Percentiles rank a stretch among this genome's conserved stretches.
phyloP scores from a whole-genome alignment of 163 green algal genomes.

The Scenedesmus sp. region DNA sequence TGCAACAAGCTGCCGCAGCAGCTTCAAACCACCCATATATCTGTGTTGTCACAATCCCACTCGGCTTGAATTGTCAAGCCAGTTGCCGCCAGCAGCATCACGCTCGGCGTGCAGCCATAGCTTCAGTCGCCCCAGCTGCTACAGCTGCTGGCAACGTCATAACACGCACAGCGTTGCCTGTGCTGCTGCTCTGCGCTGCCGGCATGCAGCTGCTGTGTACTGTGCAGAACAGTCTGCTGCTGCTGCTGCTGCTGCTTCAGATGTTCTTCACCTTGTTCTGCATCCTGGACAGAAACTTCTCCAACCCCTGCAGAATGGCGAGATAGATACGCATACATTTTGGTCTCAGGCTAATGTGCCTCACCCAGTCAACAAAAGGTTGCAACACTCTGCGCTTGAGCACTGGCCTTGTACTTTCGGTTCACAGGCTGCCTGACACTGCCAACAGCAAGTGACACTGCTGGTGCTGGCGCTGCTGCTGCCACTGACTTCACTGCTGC shows the following conservation, averaged over 20 bases:
- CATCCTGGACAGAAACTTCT: conserved; percentile 54
- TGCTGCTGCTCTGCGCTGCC: neutral
- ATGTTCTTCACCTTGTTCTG: conserved; percentile 58
- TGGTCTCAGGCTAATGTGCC: too few species aligned
- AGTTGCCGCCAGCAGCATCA: neutral
- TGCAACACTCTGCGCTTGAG: neutral
- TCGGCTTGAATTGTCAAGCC: neutral
- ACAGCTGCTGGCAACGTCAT: neutral
- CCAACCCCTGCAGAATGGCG: conserved; percentile 44
- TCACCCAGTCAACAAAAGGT: too few species aligned
- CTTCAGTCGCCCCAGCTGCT: neutral
- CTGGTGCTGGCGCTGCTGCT: neutral
- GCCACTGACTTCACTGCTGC: neutral
- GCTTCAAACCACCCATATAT: neutral
- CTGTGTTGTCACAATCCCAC: neutral
- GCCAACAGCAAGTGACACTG: neutral
- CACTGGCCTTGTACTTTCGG: neutral
- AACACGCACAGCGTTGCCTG: neutral
- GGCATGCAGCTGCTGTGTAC: neutral
- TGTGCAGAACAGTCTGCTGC: neutral
- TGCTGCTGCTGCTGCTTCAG: conserved; percentile 37
- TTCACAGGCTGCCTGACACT: neutral
- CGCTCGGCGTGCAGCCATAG: neutral
- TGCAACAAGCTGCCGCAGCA: neutral
- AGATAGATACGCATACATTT: neutral